Base-by-base conservation (phyloP, 148 eudicot species). In the Nyssa sinensis region DNA sequence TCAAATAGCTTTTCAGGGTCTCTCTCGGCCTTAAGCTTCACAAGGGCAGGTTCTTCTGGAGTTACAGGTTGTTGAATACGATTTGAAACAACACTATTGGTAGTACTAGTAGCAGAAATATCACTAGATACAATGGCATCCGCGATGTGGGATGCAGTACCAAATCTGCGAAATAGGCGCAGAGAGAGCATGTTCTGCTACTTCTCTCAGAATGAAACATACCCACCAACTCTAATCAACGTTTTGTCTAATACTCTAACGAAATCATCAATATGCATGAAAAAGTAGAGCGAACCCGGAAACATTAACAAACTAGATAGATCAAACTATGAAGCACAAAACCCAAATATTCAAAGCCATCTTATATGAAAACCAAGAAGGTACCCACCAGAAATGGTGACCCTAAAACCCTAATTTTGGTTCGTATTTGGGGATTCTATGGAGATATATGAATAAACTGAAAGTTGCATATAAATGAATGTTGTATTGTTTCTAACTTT, bases 1-100 rank as follows among this genome's bases (percentile, higher is more conserved):
- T 71, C 31, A 77, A 91, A 93, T 21, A 91, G 78, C 78, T 82
- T 89, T 13, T 88, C 93, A 1, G 97, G 97, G 74, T 93, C 84
- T 63, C 90, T 81, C 75, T 93, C 98, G 6, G 83, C 85, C 81
- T 89, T 93, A 6, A 91, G 71, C 76, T 77, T 87, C 27, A 88
- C 30, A 3, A 91, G 75, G 2, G 91, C 97, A 31, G 97, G 88
- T 72, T 91, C 89, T 49, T 89, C 88, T 35, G 79, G 33, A 51
- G 51, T 53, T 10, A 64, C 10, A 49, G 75, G 72, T 14, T 78
- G 41, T 14, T 13, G 16, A 34, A 69, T 35, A 14, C 13, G 33
- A 25, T 64, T 55, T 0, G 66, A 27, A 34, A 34, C 70, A 19
- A 5, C 29, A 16, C 32, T 41, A 13, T 21, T 44, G 11, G 21